Conservation (phyloP, 176 grass and related monocot genomes). For the Chloris gayana region DNA sequence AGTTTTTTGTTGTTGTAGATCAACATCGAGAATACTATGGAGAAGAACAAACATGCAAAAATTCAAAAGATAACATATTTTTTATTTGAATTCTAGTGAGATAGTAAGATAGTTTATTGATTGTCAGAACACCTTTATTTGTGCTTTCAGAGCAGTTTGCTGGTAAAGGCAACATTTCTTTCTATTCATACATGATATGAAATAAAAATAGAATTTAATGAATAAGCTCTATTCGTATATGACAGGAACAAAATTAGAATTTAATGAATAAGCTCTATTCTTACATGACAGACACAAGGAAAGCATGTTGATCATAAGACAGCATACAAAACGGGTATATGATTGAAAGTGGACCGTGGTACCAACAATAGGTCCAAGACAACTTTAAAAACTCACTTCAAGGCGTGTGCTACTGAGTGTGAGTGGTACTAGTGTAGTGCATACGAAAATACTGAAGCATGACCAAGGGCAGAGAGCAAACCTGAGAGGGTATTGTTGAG, state of each 20-base stretch:
- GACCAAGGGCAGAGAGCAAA: not conserved
- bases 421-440: not conserved
- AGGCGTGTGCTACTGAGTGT: too few species aligned
- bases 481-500: slow-evolving; percentile 64
- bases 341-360: not conserved
- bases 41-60: not conserved
- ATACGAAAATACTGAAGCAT: not conserved
- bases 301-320: not conserved
- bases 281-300: not conserved
- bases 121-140: not conserved
- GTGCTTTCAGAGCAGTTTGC: not conserved
- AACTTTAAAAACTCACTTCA: not conserved
- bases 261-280: too few species aligned
- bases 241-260: too few species aligned
- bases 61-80: not conserved
- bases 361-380: not conserved
- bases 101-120: not conserved
- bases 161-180: not conserved
- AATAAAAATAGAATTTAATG: too few species aligned
- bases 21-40: too few species aligned
- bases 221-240: too few species aligned
- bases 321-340: not conserved
- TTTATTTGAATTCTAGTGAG: not conserved
- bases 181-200: too few species aligned
- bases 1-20: not conserved